Evolutionary conservation across 306 rosid species (phyloP).

Genomic region (Vigna hirtella): DNA sequence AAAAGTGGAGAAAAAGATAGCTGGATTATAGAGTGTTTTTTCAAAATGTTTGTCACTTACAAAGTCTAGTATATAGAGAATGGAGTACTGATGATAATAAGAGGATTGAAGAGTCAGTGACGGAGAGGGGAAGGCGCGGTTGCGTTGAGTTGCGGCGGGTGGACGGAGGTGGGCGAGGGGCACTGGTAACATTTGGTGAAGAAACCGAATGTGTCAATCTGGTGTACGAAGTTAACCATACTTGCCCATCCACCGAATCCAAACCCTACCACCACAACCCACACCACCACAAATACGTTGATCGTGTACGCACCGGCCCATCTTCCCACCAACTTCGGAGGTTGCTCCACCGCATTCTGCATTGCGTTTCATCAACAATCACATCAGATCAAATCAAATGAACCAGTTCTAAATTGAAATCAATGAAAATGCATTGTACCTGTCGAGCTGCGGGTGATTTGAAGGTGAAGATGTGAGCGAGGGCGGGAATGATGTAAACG

Average conservation of each 20-base stretch:
- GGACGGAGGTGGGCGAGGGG: slow-evolving; percentile 33
- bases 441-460: slow-evolving; percentile 11
- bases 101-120: not conserved
- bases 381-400: not conserved
- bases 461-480: slow-evolving; percentile 29
- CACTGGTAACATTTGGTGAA: slow-evolving; percentile 91
- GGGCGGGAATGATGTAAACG: slow-evolving; percentile 32
- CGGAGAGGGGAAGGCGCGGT: not conserved
- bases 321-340: slow-evolving; percentile 18
- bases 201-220: slow-evolving; percentile 84
- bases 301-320: slow-evolving; percentile 70
- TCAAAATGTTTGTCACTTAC: too few relatives aligned
- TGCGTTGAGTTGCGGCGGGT: not conserved
- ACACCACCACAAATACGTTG: slow-evolving; percentile 72
- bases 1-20: too few relatives aligned
- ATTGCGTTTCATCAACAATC: not conserved
- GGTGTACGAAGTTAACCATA: slow-evolving; percentile 76
- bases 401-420: too few relatives aligned
- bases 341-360: slow-evolving; percentile 38
- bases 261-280: slow-evolving; percentile 79
- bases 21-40: too few relatives aligned
- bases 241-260: slow-evolving; percentile 52
- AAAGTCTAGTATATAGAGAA: too few relatives aligned
- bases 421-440: not conserved
- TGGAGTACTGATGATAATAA: not conserved